A percentile compares a stretch with the other conserved stretches of the same genome.
Conservation (phyloP, 257 asterid species). For the Solanum lycopersicoides region DNA sequence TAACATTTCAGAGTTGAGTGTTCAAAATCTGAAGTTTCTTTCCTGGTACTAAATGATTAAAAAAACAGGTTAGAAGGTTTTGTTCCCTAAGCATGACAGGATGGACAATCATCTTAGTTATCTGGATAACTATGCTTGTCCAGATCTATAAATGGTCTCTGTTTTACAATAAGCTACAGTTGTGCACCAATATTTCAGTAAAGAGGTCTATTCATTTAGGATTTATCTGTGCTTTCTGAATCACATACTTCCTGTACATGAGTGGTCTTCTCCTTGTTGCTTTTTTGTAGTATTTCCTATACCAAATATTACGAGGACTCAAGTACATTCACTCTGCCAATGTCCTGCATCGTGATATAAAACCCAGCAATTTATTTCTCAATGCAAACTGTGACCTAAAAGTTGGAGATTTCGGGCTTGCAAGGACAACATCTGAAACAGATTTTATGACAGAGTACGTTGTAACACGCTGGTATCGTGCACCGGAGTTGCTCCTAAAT, state of each 20-base stretch:
- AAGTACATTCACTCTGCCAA: slow-evolving; percentile 89
- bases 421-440: slow-evolving; percentile 95
- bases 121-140: neutral
- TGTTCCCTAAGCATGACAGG: neutral
- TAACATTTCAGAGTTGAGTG: neutral
- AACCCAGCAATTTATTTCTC: slow-evolving; percentile 86
- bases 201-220: neutral
- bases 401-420: slow-evolving; percentile 93
- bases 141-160: neutral
- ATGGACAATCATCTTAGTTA: neutral
- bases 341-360: slow-evolving; percentile 93
- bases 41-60: neutral
- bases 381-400: slow-evolving; percentile 85
- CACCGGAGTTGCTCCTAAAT: slow-evolving; percentile 92
- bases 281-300: slow-evolving; percentile 76
- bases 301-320: slow-evolving; percentile 90
- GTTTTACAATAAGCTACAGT: neutral
- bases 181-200: neutral
- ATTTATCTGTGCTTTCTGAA: neutral
- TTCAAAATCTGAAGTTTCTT: neutral
- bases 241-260: neutral
- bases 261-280: neutral
- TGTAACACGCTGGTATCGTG: slow-evolving; percentile 99
- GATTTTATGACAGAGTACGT: slow-evolving; percentile 99
- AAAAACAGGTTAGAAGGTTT: neutral